Evolutionary conservation across 2,329 filamentous ascomycete species (phyloP).

Genomic region (Herpotrichia juniperi): DNA sequence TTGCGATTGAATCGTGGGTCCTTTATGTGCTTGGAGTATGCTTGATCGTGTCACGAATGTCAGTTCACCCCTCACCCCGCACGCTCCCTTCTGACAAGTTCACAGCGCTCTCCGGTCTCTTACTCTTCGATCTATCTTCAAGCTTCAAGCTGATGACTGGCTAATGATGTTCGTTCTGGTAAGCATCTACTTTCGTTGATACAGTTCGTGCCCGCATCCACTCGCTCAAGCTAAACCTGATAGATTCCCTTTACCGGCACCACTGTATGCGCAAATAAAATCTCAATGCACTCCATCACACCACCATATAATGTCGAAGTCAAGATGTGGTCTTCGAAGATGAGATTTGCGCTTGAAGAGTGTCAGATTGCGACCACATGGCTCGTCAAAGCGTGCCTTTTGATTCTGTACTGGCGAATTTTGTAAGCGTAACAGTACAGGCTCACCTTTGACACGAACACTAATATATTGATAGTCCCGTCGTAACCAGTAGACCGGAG

Average conservation of each 20-base stretch:
- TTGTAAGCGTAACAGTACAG: slow-evolving; percentile 24
- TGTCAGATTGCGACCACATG: slow-evolving; percentile 31
- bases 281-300: neutral
- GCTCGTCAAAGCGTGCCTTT: slow-evolving; percentile 34
- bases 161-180: slow-evolving; percentile 28
- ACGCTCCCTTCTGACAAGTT: neutral
- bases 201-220: neutral
- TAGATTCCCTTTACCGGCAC: slow-evolving; percentile 27
- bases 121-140: slow-evolving; percentile 24
- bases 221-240: neutral
- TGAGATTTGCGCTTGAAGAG: slow-evolving; percentile 31
- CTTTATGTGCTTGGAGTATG: slow-evolving; percentile 27
- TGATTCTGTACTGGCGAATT: slow-evolving; percentile 35
- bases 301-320: neutral
- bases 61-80: slow-evolving; percentile 3
- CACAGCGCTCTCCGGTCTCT: slow-evolving; percentile 26
- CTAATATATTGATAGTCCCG: slow-evolving; percentile 17
- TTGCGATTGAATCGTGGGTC: slow-evolving; percentile 31
- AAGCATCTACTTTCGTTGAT: neutral
- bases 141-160: slow-evolving; percentile 36
- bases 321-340: slow-evolving; percentile 15
- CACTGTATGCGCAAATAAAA: slow-evolving; percentile 22
- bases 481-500: slow-evolving; percentile 8
- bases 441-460: neutral
- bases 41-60: slow-evolving; percentile 30